Base-by-base conservation (phyloP, 2,329 filamentous ascomycete genomes). In the Fusarium sp. region DNA sequence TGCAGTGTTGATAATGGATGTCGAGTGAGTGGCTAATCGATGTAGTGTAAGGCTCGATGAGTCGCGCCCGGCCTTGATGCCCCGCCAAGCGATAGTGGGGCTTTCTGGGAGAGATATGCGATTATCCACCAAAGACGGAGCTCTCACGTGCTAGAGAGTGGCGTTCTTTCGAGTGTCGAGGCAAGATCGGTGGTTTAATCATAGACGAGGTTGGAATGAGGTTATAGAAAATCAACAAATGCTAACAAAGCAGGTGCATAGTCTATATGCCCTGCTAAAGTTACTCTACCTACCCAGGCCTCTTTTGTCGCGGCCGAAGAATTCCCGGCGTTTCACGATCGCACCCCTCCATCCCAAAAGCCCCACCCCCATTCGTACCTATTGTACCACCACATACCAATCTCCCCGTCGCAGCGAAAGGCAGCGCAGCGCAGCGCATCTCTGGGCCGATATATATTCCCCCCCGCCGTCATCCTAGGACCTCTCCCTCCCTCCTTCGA, bases 291-390 rank as follows among this genome's bases (percentile, higher is more conserved):
- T 36, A 25, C 31, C 13, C 31, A 39, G 29, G 9, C 29, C 36
- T 50, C 41, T 41, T 29, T 19, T 22, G 9, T 55, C 53, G 45
- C 53, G 50, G 48, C 54, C 71, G 70, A 73, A 61, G 71, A 70
- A 71, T 71, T 65, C 54, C 71, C 71, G 71, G 55, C 48, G 67
- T 71, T 69, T 72, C 69, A 67, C 69, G 58, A 65, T 65, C 57
- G 35, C 67, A 71, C 69, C 69, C 69, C 69, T 71, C 69, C 65
- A 70, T 66, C 59, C 56, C 63, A 67, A 53, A 68, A 65, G 65
- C 68, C 65, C 69, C 69, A 71, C 69, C 58, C 66, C 69, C 67
- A 64, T 69, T 68, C 58, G 64, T 32, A 34, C 12, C 31, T 28
- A 28, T 54, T 35, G 63, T 64, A 67, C 68, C 56, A 65, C 59